Evolutionary conservation across 2,329 filamentous ascomycete species (phyloP).

Genomic region (Fonsecaea erecta): DNA sequence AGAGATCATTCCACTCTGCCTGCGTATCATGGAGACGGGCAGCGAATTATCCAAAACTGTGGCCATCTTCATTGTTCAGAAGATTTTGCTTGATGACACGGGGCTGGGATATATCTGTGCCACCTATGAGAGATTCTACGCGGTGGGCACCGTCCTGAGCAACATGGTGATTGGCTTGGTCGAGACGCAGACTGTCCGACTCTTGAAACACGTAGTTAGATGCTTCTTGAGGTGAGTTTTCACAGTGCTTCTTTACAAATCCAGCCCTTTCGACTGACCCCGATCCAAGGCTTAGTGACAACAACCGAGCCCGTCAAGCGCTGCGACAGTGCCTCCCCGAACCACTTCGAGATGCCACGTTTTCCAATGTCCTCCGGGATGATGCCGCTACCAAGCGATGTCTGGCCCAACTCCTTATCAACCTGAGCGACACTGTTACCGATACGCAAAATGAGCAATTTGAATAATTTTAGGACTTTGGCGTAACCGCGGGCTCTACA

Average conservation of each 20-base stretch:
- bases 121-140: slow-evolving; percentile 97
- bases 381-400: slow-evolving; percentile 98
- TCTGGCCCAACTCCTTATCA: slow-evolving; percentile 94
- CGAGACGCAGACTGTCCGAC: slow-evolving; percentile 92
- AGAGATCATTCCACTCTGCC: slow-evolving; percentile 95
- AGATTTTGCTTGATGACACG: slow-evolving; percentile 95
- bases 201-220: slow-evolving; percentile 95
- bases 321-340: slow-evolving; percentile 95
- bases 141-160: slow-evolving; percentile 93
- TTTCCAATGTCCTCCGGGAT: slow-evolving; percentile 92
- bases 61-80: slow-evolving; percentile 99
- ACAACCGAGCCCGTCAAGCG: slow-evolving; percentile 91
- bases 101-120: slow-evolving; percentile 98
- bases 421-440: slow-evolving; percentile 86
- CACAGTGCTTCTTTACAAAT: background rate
- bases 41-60: slow-evolving; percentile 98
- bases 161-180: slow-evolving; percentile 99
- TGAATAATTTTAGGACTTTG: slow-evolving; percentile 27
- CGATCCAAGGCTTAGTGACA: slow-evolving; percentile 79
- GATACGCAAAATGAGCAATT: slow-evolving; percentile 46
- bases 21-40: slow-evolving; percentile 98
- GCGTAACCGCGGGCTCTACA: slow-evolving; percentile 13
- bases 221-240: slow-evolving; percentile 84
- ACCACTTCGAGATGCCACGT: slow-evolving; percentile 97
- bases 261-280: slow-evolving; percentile 14